These are phyloP conservation scores for Kluyveromyces marxianus DNA, from an alignment of 1,139 yeast species.

Conservation along the genomic window DNA sequence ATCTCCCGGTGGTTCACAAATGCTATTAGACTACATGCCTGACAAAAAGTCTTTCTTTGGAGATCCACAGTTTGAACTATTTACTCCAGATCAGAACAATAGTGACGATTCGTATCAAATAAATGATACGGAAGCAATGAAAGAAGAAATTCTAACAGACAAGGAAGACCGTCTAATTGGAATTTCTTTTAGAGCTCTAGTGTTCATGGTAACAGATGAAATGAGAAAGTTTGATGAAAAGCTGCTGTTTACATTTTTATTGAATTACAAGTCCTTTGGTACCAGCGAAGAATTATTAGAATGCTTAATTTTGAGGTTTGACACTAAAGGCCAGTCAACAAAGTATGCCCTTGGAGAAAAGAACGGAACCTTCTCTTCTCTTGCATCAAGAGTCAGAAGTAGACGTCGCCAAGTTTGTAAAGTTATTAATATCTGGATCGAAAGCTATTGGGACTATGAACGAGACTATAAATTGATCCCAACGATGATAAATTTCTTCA, in stretches of 20 bases:
- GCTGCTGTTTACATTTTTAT: constrained; percentile 67
- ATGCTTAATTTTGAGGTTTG: constrained; percentile 61
- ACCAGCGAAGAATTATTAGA: constrained; percentile 63
- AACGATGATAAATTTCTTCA: constrained; percentile 66
- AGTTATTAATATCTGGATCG: constrained; percentile 76
- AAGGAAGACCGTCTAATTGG: constrained; percentile 57
- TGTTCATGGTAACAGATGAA: constrained; percentile 68
- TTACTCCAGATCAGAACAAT: constrained; percentile 17
- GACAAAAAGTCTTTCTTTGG: constrained; percentile 40
- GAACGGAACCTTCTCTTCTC: constrained; percentile 37
- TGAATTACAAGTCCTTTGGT: constrained; percentile 73
- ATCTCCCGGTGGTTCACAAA: constrained; percentile 52
- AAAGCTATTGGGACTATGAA: constrained; percentile 73
- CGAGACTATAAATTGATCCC: constrained; percentile 56
- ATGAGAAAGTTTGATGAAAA: constrained; percentile 54
- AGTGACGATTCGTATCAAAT: constrained; percentile 15
- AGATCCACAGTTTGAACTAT: constrained; percentile 33
- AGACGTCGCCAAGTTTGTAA: constrained; percentile 62
- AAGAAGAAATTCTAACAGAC: constrained; percentile 40
- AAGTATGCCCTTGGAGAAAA: constrained; percentile 29
- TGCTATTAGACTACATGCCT: constrained; percentile 34
- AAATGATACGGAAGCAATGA: constrained; percentile 26
- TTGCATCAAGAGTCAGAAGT: constrained; percentile 48
- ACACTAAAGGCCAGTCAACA: constrained; percentile 36
- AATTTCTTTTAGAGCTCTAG: constrained; percentile 70